Conservation (phyloP, 768 basidiomycete genomes). For the Boletus sp. region DNA sequence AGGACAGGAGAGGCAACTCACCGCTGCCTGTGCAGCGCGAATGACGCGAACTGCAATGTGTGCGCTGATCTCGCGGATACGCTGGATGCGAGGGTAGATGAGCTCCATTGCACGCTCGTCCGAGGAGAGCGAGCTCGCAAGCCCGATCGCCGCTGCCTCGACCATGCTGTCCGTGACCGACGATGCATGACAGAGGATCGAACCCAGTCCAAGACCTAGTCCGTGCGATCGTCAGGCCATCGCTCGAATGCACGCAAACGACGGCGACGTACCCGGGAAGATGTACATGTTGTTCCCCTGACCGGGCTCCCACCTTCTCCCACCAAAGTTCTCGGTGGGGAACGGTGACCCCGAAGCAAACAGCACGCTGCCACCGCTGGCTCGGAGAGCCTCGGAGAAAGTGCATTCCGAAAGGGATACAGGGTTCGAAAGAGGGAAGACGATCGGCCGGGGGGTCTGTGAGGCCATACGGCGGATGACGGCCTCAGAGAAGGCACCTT, state of each 20-base stretch:
- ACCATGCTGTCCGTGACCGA: conserved; percentile 85
- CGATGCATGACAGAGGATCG: conserved; percentile 66
- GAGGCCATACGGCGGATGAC: conserved; percentile 76
- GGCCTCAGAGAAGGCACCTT: conserved; percentile 72
- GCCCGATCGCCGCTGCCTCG: conserved; percentile 79
- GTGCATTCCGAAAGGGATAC: conserved; percentile 78
- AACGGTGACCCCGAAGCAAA: conserved; percentile 92
- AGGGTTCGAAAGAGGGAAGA: conserved; percentile 93
- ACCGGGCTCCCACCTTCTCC: conserved; percentile 64
- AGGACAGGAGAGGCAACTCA: conserved; percentile 35
- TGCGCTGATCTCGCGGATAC: conserved; percentile 84
- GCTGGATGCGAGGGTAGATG: conserved; percentile 80
- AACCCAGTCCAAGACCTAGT: conserved; percentile 58
- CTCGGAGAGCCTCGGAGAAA: conserved; percentile 69
- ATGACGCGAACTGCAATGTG: conserved; percentile 74
- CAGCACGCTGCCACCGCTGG: conserved; percentile 72
- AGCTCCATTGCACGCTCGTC: conserved; percentile 68
- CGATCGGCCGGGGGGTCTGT: conserved; percentile 80
- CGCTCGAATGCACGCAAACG: background rate
- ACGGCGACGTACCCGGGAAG: conserved; percentile 51
- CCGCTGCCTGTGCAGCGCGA: conserved; percentile 74
- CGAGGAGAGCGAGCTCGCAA: conserved; percentile 67
- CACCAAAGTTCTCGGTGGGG: conserved; percentile 56
- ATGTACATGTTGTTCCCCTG: conserved; percentile 97
- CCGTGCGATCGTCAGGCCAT: background rate